Evolutionary conservation across 495 filamentous ascomycete genomes (phyloP), one percentile per base, ranked within the genome.

Genomic region (Schizothecium vesticola): DNA sequence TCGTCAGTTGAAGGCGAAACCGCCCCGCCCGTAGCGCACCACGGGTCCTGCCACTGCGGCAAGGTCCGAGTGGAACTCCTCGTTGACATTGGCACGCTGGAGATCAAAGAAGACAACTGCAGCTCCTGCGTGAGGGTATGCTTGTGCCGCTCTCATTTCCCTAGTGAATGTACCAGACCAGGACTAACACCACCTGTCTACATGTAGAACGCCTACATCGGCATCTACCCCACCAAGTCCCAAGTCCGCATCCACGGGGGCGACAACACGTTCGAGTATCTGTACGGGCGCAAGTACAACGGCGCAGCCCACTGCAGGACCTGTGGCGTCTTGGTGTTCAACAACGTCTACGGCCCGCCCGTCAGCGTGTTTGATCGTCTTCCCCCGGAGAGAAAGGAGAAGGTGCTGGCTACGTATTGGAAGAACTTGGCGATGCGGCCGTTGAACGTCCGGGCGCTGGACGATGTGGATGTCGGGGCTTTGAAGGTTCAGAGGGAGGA

Each of bases 21-120:
- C 16, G 3, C 55, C 10, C 22, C 64, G 21, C 56, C 65, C 11
- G 28, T 9, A 33, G 36, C 57, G n/a, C 56, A 68, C 59, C 16
- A 21, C 2, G 65, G 65, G 9, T 72, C 70, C 16, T 74, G 72
- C 36, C 70, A 70, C 61, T 74, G 72, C 51, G 67, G 70, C 10
- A 66, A 63, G 1, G 65, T 74, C 19, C 51, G 33, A 21, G 64
- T 64, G 10, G 62, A 70, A 33, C 60, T 74, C 1, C 51, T 68
- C 7, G 25, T 43, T n/a, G 3, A 28, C 25, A 16, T 70, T 16
- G 10, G 59, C 7, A 60, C 61, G 12, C 33, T 63, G 9, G 59
- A 67, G 26, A 19, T 70, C 4, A 68, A 69, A 51, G 70, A 72
- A 55, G 72, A 74, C 33, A 74, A 72, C 51, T 74, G 72, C 59